Evolutionary conservation across 2,329 filamentous ascomycete genomes (phyloP).

Genomic region (Phyllosticta capitalensis): DNA sequence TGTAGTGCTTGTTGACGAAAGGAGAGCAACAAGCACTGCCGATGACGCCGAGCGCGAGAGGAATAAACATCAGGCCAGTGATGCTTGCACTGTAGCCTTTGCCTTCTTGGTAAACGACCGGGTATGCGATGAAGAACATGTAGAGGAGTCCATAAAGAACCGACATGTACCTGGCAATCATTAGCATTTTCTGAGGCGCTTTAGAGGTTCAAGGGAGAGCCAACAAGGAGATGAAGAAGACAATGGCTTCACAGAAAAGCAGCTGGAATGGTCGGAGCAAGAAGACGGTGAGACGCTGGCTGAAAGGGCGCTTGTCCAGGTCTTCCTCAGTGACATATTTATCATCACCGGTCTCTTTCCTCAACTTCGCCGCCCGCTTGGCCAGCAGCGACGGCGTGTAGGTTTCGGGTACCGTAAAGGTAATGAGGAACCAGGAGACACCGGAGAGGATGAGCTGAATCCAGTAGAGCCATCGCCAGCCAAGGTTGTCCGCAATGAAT

Average conservation of each 20-base stretch:
- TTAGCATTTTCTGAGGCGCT: too few relatives aligned
- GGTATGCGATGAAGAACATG: conserved; percentile 64
- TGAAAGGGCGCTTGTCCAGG: conserved; percentile 60
- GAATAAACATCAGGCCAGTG: conserved; percentile 82
- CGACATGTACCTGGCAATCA: neutral
- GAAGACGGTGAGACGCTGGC: conserved; percentile 63
- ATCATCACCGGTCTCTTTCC: conserved; percentile 56
- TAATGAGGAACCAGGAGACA: conserved; percentile 63
- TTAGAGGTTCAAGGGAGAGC: too few relatives aligned
- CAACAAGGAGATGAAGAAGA: conserved; percentile 71
- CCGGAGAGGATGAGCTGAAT: conserved; percentile 69
- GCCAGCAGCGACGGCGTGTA: conserved; percentile 73
- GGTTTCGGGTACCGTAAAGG: conserved; percentile 84
- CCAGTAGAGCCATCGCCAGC: conserved; percentile 84
- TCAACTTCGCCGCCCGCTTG: conserved; percentile 59
- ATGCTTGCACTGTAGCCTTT: conserved; percentile 67
- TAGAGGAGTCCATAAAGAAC: conserved; percentile 55
- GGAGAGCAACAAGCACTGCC: conserved; percentile 58
- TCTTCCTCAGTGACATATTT: conserved; percentile 73
- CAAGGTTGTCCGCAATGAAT: conserved; percentile 58
- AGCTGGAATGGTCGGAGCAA: conserved; percentile 76
- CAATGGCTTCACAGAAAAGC: conserved; percentile 74
- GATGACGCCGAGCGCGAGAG: conserved; percentile 66
- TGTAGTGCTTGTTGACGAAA: conserved; percentile 72
- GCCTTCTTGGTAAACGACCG: conserved; percentile 62